A percentile compares a stretch with the other conserved stretches of the same genome.
Conservation (phyloP, 2,329 filamentous ascomycete species). For the Colletotrichum navitas region DNA sequence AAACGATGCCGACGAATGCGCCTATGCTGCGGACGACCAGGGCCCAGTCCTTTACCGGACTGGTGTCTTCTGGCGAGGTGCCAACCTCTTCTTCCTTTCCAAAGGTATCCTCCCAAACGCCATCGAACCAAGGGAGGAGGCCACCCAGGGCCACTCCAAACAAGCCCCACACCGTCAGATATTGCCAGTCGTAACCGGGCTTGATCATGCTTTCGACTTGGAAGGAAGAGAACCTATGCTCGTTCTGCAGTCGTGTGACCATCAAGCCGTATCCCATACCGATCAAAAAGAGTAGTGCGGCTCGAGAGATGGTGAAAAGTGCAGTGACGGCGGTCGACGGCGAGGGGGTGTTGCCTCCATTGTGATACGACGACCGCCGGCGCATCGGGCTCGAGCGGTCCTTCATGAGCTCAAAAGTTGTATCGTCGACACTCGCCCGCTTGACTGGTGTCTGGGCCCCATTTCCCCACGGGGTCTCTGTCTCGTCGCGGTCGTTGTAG, state of each 20-base stretch:
- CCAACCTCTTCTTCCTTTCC: conserved; percentile 51
- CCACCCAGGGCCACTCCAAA: conserved; percentile 83
- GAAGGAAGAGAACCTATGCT: conserved; percentile 72
- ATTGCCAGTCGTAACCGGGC: conserved; percentile 68
- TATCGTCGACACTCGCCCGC: conserved; percentile 58
- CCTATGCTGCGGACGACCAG: conserved; percentile 69
- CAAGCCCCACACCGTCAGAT: conserved; percentile 84
- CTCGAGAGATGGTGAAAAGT: conserved; percentile 69
- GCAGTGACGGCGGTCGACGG: conserved; percentile 48
- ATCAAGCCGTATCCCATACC: conserved; percentile 87
- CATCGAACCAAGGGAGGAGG: conserved; percentile 86
- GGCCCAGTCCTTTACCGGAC: conserved; percentile 78
- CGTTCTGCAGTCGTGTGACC: conserved; percentile 82
- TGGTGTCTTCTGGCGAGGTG: conserved; percentile 48
- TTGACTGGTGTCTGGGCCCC: conserved; percentile 77
- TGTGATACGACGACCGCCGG: conserved; percentile 53
- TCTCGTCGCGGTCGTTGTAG: conserved; percentile 62
- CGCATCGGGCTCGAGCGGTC: conserved; percentile 53
- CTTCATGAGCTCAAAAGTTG: conserved; percentile 59
- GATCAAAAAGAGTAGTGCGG: conserved; percentile 78
- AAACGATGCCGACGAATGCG: conserved; percentile 72
- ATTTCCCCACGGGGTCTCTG: conserved; percentile 81
- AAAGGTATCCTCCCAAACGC: conserved; percentile 73
- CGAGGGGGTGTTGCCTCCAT: conserved; percentile 47
- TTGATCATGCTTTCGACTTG: conserved; percentile 63